Evolutionary conservation across 306 rosid species (phyloP), one percentile per base, ranked within the genome.

Genomic region (Pyrus bretschneideri): DNA sequence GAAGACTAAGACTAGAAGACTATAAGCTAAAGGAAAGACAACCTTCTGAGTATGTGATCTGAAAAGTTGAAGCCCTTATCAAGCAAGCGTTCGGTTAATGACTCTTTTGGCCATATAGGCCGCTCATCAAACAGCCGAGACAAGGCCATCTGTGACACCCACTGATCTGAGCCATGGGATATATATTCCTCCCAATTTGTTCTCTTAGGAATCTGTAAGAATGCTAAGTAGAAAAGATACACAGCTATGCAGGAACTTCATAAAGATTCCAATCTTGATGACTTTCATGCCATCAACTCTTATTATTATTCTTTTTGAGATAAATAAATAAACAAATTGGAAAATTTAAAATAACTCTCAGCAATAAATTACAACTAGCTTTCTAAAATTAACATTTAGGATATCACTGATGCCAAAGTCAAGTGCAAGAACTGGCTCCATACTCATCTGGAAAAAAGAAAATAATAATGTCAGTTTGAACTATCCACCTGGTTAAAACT

Each of bases 321-420:
- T 44, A 11, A 44, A 44, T 44, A 44, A 44, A 44, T 44, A 44
- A 23, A 23, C 23, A 23, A 44, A 44, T 58, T 35, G 46, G 71
- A 29, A 23, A 81, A 60, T 60, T 51, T 52, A 25, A 55, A 58
- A 42, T 44, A 40, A 27, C 12, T 25, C 15, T 57, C 19, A 44
- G 35, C 51, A 57, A 51, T 14, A 38, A 62, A 44, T 13, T 38
- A 38, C 42, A 38, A 66, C 46, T 45, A 30, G 51, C 57, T 71
- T 35, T 35, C 30, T 23, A n/a, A 51, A 55, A 33, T 54, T 31
- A 62, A 69, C 19, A 23, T 61, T 59, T 9, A 94, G 97, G 98
- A 95, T 95, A 95, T 95, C 96, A 83, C 83, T 92, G 79, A 90
- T 92, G 79, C 91, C 83, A 83, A 90, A 95, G 85, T 90, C 96